Conservation (phyloP, 2,329 filamentous ascomycete species). For the Fusarium burgessii region DNA sequence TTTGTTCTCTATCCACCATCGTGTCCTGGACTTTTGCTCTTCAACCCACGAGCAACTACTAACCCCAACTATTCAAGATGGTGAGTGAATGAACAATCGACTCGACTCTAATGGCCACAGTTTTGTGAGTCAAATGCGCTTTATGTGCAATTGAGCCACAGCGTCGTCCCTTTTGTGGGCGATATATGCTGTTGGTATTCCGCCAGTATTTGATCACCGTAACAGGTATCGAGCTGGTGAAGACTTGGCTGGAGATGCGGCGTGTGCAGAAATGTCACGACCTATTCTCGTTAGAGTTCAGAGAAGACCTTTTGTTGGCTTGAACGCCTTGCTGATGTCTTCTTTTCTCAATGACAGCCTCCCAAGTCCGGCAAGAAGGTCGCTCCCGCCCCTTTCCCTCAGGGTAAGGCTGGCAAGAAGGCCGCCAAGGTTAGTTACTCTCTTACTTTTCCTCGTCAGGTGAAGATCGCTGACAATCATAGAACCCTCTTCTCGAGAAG, state of each 20-base stretch:
- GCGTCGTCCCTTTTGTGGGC: conserved; percentile 44
- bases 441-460: too few species aligned
- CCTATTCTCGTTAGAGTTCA: conserved; percentile 89
- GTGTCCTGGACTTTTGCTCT: conserved; percentile 52
- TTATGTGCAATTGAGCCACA: conserved; percentile 51
- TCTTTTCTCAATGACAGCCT: conserved; percentile 99
- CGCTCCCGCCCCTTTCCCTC: conserved; percentile 95
- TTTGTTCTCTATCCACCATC: conserved; percentile 47
- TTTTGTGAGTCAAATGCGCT: conserved; percentile 52
- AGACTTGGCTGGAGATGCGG: conserved; percentile 74
- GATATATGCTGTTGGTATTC: conserved; percentile 51
- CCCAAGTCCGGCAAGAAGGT: conserved; percentile 98
- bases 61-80: conserved; percentile 56
- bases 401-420: conserved; percentile 97
- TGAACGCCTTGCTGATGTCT: conserved; percentile 92
- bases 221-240: conserved; percentile 58
- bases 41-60: conserved; percentile 53
- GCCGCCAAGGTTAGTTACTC: conserved; percentile 83
- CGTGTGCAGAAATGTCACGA: conserved; percentile 66
- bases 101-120: conserved; percentile 56
- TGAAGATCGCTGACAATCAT: conserved; percentile 7
- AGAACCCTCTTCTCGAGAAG: conserved; percentile 99
- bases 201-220: conserved; percentile 46
- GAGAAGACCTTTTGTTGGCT: conserved; percentile 81
- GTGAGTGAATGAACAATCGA: conserved; percentile 52